Evolutionary conservation across 192 early-diverging fungal species (phyloP).

Genomic region (Coemansia sp.): DNA sequence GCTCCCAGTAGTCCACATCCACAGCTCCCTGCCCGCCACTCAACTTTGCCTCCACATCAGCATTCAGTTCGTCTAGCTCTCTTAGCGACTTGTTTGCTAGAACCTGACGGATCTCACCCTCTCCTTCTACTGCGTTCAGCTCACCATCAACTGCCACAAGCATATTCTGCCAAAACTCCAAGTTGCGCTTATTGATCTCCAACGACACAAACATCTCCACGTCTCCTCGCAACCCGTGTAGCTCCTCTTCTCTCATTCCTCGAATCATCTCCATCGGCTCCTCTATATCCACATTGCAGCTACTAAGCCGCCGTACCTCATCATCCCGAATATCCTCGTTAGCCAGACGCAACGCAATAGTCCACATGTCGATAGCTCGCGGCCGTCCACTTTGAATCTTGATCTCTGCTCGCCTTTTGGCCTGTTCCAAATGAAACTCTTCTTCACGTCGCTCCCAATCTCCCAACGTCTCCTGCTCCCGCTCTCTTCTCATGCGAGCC

Average conservation of each 20-base stretch:
- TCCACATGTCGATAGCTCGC: constrained; percentile 89
- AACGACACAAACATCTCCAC: constrained; percentile 84
- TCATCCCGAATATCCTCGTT: constrained; percentile 67
- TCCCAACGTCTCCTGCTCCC: constrained; percentile 84
- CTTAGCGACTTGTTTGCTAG: constrained; percentile 70
- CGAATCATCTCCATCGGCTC: constrained; percentile 81
- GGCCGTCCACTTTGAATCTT: constrained; percentile 82
- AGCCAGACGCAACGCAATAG: constrained; percentile 82
- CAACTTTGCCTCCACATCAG: constrained; percentile 74
- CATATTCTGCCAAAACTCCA: constrained; percentile 86
- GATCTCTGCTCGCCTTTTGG: constrained; percentile 88
- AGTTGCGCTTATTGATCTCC: constrained; percentile 72
- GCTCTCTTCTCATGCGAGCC: constrained; percentile 72
- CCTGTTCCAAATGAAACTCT: constrained; percentile 89
- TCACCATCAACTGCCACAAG: constrained; percentile 75
- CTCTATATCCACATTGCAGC: constrained; percentile 68
- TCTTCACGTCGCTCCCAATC: constrained; percentile 95
- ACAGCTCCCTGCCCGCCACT: constrained; percentile 59
- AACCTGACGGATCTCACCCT: constrained; percentile 63
- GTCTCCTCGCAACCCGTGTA: constrained; percentile 79
- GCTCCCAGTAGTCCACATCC: constrained; percentile 97
- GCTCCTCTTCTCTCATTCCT: constrained; percentile 63
- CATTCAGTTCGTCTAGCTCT: constrained; percentile 70
- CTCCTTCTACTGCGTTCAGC: constrained; percentile 27
- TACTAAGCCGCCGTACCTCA: constrained; percentile 70